Base-by-base conservation (phyloP, 108 stramenopile genomes). In the Skeletonema grethae region DNA sequence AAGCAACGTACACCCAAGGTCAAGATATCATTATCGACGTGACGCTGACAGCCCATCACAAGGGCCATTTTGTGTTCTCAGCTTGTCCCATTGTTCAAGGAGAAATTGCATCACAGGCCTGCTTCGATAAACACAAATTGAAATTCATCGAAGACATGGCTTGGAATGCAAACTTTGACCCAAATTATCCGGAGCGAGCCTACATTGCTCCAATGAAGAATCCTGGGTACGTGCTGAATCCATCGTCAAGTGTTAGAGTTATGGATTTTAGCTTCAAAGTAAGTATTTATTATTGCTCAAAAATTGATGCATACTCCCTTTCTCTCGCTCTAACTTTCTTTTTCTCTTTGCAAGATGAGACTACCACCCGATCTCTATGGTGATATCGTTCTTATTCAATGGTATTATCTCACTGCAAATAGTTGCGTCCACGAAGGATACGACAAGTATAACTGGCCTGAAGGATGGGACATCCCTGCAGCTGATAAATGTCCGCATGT, bases 331-430 rank as follows among this genome's bases (percentile, higher is more conserved):
- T 28, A 28, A 28, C 25, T 28, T 1, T 28, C 25, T 28, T 1
- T 28, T 28, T 28, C 25, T 28, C 25, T 1, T 1, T 28, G 1
- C 1, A 28, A 62, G 58, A 77, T 83, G 72, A 72, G 77, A 7
- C 30, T 94, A 32, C 93, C 90, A 9, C 41, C 57, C 0, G 58
- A 79, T 67, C 20, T 91, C n/a, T 56, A 45, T n/a, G 88, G 93
- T 2, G 87, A 88, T 39, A 60, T 84, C 24, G 86, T 89, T 13
- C 71, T 91, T 29, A 68, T 88, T 45, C 89, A 91, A 55, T 94
- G 93, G 93, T 79, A 82, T 55, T 82, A 82, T 70, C 50, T 82
- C n/a, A 82, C 81, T 16, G 81, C 81, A 30, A 82, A 82, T 53
- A 82, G 72, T 35, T 82, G 81, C 36, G 20, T 57, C 2, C 81